Percentiles rank a stretch among this genome's conserved stretches.
These are phyloP conservation scores for Pseudonitzschia multiseries DNA, from an alignment of 108 stramenopile genomes.

Conservation along the genomic window DNA sequence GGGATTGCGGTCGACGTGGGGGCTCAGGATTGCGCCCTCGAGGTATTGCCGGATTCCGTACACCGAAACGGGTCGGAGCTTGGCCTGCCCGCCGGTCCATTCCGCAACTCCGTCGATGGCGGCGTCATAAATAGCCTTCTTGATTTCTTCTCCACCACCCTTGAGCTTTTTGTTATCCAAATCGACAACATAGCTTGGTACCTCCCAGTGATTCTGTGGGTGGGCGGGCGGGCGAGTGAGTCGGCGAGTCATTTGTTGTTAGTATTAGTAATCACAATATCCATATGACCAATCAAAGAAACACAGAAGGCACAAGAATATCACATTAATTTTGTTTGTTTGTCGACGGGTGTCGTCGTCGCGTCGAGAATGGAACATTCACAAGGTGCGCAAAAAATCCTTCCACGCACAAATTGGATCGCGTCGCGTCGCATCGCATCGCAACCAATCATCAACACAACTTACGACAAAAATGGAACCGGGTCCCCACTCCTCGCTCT, in stretches of 20 bases:
- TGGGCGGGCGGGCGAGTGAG: too few species aligned
- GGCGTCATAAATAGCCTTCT: conserved; percentile 76
- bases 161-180: conserved; percentile 68
- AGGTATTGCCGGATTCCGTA: conserved; percentile 93
- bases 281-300: too few species aligned
- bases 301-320: too few species aligned
- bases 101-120: conserved; percentile 79
- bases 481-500: conserved; percentile 35
- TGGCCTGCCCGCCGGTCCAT: conserved; percentile 79
- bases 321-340: too few species aligned
- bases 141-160: conserved; percentile 68
- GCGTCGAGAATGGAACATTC: too few species aligned
- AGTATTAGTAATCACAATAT: too few species aligned
- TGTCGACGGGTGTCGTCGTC: too few species aligned
- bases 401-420: too few species aligned
- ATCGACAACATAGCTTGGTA: conserved; percentile 73
- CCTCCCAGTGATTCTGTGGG: conserved; percentile 71
- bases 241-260: too few species aligned
- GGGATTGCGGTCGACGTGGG: conserved; percentile 92
- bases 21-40: conserved; percentile 77
- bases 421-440: too few species aligned
- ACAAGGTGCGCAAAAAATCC: too few species aligned
- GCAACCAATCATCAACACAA: background rate
- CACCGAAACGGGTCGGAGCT: conserved; percentile 74
- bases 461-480: conserved; percentile 67